Evolutionary conservation across 352 stramenopile genomes (phyloP), one percentile per base, ranked within the genome.

Genomic region (Nothophytophthora sp.): DNA sequence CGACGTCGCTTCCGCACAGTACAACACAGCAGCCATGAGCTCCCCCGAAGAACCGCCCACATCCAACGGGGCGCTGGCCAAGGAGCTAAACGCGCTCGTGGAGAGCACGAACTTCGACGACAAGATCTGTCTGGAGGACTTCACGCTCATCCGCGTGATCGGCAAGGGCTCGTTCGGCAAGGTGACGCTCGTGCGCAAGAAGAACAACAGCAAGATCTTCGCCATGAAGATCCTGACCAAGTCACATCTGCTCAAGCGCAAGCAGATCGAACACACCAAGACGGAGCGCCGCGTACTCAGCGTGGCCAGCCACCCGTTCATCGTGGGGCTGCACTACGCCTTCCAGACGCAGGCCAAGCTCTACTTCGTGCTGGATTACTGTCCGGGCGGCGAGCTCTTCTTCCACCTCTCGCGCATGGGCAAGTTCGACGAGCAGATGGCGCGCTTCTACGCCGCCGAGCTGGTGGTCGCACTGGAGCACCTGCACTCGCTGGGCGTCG

Each of bases 321-420:
- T 99, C 49, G 96, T 98, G 50, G 96, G 96, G 30, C 76, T 99
- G 32, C 92, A 99, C 65, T 99, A 97, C 73, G 95, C 96, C 20
- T 99, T 99, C 73, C 96, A 99, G 78, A 98, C 90, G n/a, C 48
- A 90, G 33, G 88, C 95, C 50, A 99, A 99, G 71, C 80, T 99
- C 22, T 99, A 98, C 70, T 90, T 99, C 34, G 96, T 99, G 27
- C 79, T 99, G 19, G 97, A 99, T 72, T 99, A 99, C 50, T 99
- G 96, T 68, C 88, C 96, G 4, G 97, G 97, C 10, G 97, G 97
- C 24, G 96, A 99, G 65, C 78, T 99, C 24, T 99, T 99, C 65
- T 98, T 98, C 73, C 95, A 99, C 73, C 70, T 99, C 9, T 98
- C 86, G 33, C 78, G 91, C 30, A 96, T 98, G 73, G 82, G 96